Base-by-base conservation (phyloP, 148 eudicot species). In the Cornus suecica region DNA sequence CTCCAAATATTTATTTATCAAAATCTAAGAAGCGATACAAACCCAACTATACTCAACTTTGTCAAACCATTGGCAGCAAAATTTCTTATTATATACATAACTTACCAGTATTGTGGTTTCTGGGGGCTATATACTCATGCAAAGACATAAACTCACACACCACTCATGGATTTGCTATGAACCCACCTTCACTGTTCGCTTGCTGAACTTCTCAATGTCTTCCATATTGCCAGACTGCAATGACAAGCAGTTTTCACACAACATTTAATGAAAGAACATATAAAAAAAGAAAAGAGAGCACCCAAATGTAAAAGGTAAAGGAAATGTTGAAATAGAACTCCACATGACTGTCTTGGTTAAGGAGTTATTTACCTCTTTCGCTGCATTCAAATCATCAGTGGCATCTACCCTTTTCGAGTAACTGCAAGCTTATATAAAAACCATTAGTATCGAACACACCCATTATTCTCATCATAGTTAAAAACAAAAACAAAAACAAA, bases 181-280 rank as follows among this genome's bases (percentile, higher is more conserved):
- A 78, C 83, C 25, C 68, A 92, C 99, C 94, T 93, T 93, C 29
- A 95, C 98, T 31, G 99, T 95, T 69, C 98, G 86, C 76, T 95
- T 95, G 78, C 99, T 95, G 88, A 91, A 93, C 77, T 95, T 95
- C 87, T 95, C 99, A 61, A 91, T 93, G 65, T 87, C 97, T 79
- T 95, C 99, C 89, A 89, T 88, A 75, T 93, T 90, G 32, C 93
- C 94, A 71, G 86, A 70, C 99, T 95, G 90, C 84, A 85, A 66
- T 8, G 41, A 78, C 48, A 77, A 64, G 27, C 64, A 77, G 22
- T 13, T 60, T 52, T 34, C 5, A 48, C 32, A 34, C 60, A 37
- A 24, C 28, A 63, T 67, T 3, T 24, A 70, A 74, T 28, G 25
- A n/a, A 31, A 32, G 48, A 22, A 37, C 61, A 15, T 42, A 2